phyloP scores from a whole-genome alignment of 108 stramenopile species.

The Nannochloropsis granulata region DNA sequence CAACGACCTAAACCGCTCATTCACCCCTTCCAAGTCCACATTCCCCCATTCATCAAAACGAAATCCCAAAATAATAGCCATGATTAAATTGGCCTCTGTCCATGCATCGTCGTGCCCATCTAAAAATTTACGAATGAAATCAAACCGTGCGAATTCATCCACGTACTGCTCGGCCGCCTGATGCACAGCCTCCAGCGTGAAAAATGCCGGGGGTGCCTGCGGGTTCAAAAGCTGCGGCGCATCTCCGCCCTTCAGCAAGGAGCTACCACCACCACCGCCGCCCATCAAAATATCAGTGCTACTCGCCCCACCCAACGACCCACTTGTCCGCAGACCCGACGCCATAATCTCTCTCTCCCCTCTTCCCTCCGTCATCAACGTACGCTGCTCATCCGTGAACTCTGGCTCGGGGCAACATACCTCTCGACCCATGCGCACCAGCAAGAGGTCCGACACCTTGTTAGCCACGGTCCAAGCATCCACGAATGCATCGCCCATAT shows the following conservation, averaged over 20 bases:
- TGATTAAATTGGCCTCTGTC: slow-evolving; percentile 10
- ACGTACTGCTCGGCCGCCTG: not conserved
- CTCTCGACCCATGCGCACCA: slow-evolving; percentile 24
- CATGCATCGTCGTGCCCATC: slow-evolving; percentile 7
- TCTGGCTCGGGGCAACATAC: slow-evolving; percentile 8
- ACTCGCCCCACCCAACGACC: not conserved
- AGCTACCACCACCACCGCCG: not conserved
- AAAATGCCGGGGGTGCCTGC: not conserved
- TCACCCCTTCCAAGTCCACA: not conserved
- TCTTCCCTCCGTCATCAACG: not conserved
- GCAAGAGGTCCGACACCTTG: slow-evolving; percentile 19
- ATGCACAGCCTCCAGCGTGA: not conserved
- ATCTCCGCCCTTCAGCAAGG: not conserved
- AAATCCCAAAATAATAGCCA: slow-evolving; percentile 25
- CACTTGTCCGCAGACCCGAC: not conserved
- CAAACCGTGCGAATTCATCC: slow-evolving; percentile 22
- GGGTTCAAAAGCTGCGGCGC: not conserved
- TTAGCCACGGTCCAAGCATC: slow-evolving; percentile 28
- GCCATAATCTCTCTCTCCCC: not conserved
- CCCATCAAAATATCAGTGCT: not conserved
- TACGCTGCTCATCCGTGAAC: not conserved
- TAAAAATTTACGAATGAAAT: slow-evolving; percentile 11
- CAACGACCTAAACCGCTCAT: not conserved
- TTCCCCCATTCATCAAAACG: not conserved
- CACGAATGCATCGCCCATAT: slow-evolving; percentile 32